A percentile compares a stretch with the other conserved stretches of the same genome.
Evolutionary conservation across 2,329 filamentous ascomycete species (phyloP).

Genomic region (Clathrospora elynae): DNA sequence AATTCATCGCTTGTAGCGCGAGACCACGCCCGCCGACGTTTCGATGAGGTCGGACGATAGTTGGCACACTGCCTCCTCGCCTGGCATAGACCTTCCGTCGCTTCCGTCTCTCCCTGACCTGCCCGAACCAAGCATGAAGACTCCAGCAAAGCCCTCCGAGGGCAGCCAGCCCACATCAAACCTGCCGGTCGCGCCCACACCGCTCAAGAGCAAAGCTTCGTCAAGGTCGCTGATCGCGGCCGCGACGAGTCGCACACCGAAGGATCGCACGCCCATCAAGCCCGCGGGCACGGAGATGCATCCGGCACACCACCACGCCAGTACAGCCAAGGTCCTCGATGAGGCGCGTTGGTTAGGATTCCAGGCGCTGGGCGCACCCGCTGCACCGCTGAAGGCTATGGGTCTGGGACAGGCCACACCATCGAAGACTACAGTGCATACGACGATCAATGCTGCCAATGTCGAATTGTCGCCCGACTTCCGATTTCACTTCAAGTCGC

Average conservation of each 20-base stretch:
- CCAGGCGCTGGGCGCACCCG: constrained; percentile 64
- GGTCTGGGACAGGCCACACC: constrained; percentile 64
- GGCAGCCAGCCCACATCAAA: constrained; percentile 28
- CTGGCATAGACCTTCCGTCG: constrained; percentile 27
- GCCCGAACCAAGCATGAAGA: constrained; percentile 28
- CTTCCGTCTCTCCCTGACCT: constrained; percentile 30
- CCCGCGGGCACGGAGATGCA: constrained; percentile 86
- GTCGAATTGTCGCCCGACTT: constrained; percentile 63
- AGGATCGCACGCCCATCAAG: constrained; percentile 67
- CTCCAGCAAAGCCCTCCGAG: constrained; percentile 29
- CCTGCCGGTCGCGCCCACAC: constrained; percentile 49
- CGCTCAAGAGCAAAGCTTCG: constrained; percentile 52
- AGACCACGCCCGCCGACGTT: constrained; percentile 30
- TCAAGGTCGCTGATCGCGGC: constrained; percentile 27
- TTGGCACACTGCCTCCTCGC: constrained; percentile 38
- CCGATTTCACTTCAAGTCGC: constrained; percentile 66
- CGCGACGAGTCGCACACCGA: constrained; percentile 55
- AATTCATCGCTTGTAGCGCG: constrained; percentile 30
- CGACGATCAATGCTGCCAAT: constrained; percentile 19
- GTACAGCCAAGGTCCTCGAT: constrained; percentile 75
- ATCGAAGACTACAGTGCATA: constrained; percentile 57
- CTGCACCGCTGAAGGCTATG: constrained; percentile 53
- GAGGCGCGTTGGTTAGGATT: constrained; percentile 84
- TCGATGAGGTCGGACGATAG: constrained; percentile 28
- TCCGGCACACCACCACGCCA: constrained; percentile 77